These are phyloP conservation scores for Rhodotorula kratochvilovae DNA, from an alignment of 768 basidiomycete genomes.

Conservation along the genomic window DNA sequence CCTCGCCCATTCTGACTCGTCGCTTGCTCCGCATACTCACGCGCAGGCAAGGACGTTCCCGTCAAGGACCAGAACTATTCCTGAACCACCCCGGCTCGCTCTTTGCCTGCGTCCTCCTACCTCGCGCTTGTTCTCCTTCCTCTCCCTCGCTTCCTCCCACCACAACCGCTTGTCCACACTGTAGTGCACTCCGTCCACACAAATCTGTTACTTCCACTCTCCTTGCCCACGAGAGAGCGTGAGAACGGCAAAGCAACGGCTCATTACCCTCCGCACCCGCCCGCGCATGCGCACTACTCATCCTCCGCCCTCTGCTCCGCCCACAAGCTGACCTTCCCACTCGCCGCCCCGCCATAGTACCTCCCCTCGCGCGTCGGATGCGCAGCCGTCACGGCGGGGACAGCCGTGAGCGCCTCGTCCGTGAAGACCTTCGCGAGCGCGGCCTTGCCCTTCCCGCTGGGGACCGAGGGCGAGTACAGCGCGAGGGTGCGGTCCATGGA, in stretches of 20 bases:
- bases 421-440: background rate
- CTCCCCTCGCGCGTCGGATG: constrained; percentile 47
- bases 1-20: no score
- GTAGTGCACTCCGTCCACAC: background rate
- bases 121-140: background rate
- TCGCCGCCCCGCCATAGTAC: constrained; percentile 48
- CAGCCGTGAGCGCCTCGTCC: constrained; percentile 46
- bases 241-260: no score
- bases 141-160: no score
- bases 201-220: no score
- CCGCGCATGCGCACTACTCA: no score
- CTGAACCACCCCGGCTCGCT: no score
- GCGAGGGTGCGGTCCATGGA: constrained; percentile 50
- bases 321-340: constrained; percentile 47
- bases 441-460: background rate
- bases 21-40: no score
- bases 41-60: constrained; percentile 30
- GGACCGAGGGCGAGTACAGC: constrained; percentile 45
- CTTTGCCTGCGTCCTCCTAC: background rate
- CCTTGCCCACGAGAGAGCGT: no score
- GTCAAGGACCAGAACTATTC: constrained; percentile 16
- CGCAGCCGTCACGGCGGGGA: constrained; percentile 49
- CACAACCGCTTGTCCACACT: no score
- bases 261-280: no score
- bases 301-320: background rate